Conservation (phyloP, 805 yeast species). For the Wickerhamiella slavikovae region DNA sequence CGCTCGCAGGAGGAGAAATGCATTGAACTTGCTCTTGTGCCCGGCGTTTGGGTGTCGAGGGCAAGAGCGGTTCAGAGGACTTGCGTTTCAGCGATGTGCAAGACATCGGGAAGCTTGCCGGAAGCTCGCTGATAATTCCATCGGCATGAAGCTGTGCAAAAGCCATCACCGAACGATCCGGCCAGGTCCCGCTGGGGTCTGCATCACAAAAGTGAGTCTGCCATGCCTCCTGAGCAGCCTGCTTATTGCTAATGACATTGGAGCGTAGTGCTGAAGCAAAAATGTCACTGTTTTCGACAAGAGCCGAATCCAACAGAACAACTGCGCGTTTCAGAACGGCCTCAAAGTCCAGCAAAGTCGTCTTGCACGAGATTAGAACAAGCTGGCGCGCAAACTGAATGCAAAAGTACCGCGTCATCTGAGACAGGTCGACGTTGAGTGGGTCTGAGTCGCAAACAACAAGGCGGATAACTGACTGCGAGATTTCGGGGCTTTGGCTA, state of each 20-base stretch:
- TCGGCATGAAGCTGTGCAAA: background rate
- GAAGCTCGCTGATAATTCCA: background rate
- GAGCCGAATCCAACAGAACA: background rate
- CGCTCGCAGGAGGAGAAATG: too few species aligned
- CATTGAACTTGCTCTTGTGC: too few species aligned
- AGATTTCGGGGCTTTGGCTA: background rate
- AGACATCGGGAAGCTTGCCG: background rate
- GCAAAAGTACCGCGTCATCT: background rate
- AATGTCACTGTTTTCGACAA: conserved; percentile 1
- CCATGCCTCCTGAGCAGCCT: background rate
- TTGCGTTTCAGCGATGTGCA: background rate
- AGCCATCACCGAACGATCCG: background rate
- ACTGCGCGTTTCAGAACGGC: background rate
- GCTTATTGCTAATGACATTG: background rate
- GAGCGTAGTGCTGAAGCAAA: conserved; percentile 1
- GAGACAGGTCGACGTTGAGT: background rate
- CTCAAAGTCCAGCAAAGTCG: background rate
- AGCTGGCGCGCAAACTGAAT: conserved; percentile 1
- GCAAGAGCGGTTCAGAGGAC: background rate
- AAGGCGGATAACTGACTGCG: background rate
- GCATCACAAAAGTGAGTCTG: background rate
- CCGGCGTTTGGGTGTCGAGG: background rate
- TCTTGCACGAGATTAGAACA: background rate
- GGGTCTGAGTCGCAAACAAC: background rate
- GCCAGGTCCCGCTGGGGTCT: background rate